phyloP scores from a whole-genome alignment of 768 basidiomycete genomes.

The Butyriboletus loyo region DNA sequence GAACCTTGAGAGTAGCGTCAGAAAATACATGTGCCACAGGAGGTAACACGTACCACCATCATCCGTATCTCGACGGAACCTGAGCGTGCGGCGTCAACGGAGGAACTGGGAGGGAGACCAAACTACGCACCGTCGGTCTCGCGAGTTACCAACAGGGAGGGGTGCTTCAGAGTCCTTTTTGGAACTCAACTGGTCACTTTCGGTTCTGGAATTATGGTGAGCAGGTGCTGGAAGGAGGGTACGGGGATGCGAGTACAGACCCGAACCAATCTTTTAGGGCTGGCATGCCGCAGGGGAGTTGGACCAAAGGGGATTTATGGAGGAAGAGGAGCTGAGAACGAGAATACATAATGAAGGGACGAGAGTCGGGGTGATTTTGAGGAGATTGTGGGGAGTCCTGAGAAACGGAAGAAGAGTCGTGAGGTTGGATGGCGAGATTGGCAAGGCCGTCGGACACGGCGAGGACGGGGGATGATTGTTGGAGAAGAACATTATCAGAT shows the following conservation, averaged over 20 bases:
- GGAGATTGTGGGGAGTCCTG: constrained; percentile 7
- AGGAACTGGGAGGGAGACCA: neutral
- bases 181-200: constrained; percentile 42
- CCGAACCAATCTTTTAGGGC: constrained; percentile 86
- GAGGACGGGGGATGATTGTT: constrained; percentile 23
- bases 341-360: constrained; percentile 63
- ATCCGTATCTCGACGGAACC: constrained; percentile 75
- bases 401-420: constrained; percentile 5
- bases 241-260: constrained; percentile 41
- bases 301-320: constrained; percentile 72
- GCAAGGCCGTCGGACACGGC: constrained; percentile 32
- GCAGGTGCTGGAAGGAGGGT: constrained; percentile 6
- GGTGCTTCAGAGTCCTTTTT: constrained; percentile 63
- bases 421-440: constrained; percentile 29
- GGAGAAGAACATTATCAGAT: constrained; percentile 20
- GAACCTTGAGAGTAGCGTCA: constrained; percentile 41
- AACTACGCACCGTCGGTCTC: constrained; percentile 63
- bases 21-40: constrained; percentile 1
- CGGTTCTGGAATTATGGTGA: constrained; percentile 38
- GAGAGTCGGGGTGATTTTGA: constrained; percentile 25
- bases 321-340: constrained; percentile 66
- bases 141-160: constrained; percentile 45
- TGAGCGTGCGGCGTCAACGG: constrained; percentile 29
- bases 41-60: constrained; percentile 54
- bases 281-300: constrained; percentile 73